A percentile compares a stretch with the other conserved stretches of the same genome.
Conservation (phyloP, 805 yeast species). For the Ogataea salicorniae region DNA sequence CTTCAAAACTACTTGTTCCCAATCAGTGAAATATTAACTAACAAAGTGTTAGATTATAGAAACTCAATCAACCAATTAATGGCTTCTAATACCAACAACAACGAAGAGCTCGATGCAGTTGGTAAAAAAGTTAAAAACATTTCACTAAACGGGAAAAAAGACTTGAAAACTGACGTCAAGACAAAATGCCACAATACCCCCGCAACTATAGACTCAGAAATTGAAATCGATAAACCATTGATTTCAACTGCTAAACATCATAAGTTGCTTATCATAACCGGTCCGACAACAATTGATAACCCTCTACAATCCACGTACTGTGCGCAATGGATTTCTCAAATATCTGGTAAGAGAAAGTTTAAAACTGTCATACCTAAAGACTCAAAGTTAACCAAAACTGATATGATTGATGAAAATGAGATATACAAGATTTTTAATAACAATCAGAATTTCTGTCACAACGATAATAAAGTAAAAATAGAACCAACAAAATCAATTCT, state of each 20-base stretch:
- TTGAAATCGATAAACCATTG: neutral
- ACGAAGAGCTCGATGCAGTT: no score
- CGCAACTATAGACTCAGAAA: no score
- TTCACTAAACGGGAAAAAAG: no score
- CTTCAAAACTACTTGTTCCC: slow-evolving; percentile 38
- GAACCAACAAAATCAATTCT: slow-evolving; percentile 17
- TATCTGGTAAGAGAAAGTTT: slow-evolving; percentile 20
- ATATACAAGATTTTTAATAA: slow-evolving; percentile 6
- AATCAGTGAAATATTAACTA: slow-evolving; percentile 24
- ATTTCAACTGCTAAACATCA: slow-evolving; percentile 2
- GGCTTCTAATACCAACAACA: slow-evolving; percentile 1
- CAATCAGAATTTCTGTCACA: neutral
- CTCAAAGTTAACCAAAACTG: neutral
- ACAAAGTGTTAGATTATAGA: slow-evolving; percentile 31
- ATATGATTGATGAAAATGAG: neutral
- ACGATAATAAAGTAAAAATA: neutral
- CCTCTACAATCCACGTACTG: slow-evolving; percentile 34
- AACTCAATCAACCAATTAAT: slow-evolving; percentile 20
- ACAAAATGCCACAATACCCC: no score
- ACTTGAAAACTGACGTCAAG: no score
- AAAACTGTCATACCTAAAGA: slow-evolving; percentile 1
- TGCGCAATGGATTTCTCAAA: slow-evolving; percentile 35
- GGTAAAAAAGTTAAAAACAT: no score
- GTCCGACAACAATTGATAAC: slow-evolving; percentile 32
- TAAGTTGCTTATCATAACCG: slow-evolving; percentile 33